Conservation (phyloP, 192 early-diverging fungal species). For the Backusella circina region DNA sequence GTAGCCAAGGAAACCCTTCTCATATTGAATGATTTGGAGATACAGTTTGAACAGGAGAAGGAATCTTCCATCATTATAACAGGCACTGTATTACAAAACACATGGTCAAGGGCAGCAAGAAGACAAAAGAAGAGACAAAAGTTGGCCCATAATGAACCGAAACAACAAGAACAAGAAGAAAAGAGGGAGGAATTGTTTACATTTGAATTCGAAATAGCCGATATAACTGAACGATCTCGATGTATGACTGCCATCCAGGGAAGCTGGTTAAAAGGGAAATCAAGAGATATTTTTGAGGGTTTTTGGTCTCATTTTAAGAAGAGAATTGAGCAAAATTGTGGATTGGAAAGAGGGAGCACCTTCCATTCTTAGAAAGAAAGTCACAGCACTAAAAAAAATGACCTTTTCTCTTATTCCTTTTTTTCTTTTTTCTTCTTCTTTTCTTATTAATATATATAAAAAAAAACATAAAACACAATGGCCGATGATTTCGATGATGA, state of each 20-base stretch:
- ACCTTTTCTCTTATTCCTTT: background rate
- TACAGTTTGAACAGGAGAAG: background rate
- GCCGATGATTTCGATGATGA: constrained; percentile 27
- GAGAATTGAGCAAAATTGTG: constrained; percentile 19
- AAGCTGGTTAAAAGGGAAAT: constrained; percentile 43
- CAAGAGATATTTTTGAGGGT: constrained; percentile 44
- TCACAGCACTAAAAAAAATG: background rate
- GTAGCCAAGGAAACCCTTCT: background rate
- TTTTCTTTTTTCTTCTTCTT: constrained; percentile 1
- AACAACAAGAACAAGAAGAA: background rate
- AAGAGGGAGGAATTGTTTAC: background rate
- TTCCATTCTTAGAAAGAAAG: background rate
- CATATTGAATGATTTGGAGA: constrained; percentile 3
- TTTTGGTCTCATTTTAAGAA: constrained; percentile 42
- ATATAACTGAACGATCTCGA: background rate
- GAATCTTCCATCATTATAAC: background rate
- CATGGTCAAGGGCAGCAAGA: constrained; percentile 34
- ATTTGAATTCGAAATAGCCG: background rate
- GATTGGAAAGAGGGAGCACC: constrained; percentile 3
- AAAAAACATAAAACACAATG: constrained; percentile 4
- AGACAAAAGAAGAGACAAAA: constrained; percentile 12
- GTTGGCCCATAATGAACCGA: background rate
- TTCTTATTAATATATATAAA: background rate
- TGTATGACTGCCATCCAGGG: constrained; percentile 8
- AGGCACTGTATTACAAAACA: constrained; percentile 5